Evolutionary conservation across 495 filamentous ascomycete genomes (phyloP), one percentile per base, ranked within the genome.

Genomic region (Parathielavia appendiculata): DNA sequence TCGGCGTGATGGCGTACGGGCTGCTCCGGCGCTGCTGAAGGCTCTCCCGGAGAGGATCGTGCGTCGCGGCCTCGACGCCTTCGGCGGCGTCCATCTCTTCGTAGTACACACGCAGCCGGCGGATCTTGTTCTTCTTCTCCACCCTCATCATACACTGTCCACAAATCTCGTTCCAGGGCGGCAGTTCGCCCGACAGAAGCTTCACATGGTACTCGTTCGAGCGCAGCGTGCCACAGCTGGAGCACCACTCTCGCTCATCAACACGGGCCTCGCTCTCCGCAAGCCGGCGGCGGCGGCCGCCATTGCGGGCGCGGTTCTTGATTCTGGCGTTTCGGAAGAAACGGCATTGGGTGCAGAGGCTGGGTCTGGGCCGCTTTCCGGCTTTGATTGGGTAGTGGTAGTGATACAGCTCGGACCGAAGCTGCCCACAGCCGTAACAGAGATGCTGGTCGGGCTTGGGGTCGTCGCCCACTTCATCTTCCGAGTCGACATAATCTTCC

Each of bases 351-450:
- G 59, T 47, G 55, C 70, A 74, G 45, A 69, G 68, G 34, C 53
- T 69, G 20, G 61, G 62, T 3, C 69, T 59, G 9, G 38, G 22
- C 0, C 2, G 5, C n/a, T 19, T 19, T 38, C 38, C 47, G 7
- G 0, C 1, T 23, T 14, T 35, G 4, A 34, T 11, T 4, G 67
- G 69, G 45, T 71, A 40, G 9, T 66, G 57, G 0, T 59, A 12
- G 22, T 70, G 65, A 43, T 69, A 72, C 1, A 14, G 35, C 19
- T 55, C 59, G 22, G 55, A 49, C 0, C 69, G 71, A 17, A 65
- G 60, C 14, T 53, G 59, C 38, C 65, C 67, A 58, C 72, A 75
- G 16, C 54, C 52, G 6, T 56, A 64, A 56, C 72, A 75, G 20
- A 16, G 13, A 23, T 62, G 59, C 16, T 14, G 10, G 14, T 32